Evolutionary conservation across 129 eudicot genomes (phyloP), one percentile per base, ranked within the genome.

Genomic region (Tagetes patula): DNA sequence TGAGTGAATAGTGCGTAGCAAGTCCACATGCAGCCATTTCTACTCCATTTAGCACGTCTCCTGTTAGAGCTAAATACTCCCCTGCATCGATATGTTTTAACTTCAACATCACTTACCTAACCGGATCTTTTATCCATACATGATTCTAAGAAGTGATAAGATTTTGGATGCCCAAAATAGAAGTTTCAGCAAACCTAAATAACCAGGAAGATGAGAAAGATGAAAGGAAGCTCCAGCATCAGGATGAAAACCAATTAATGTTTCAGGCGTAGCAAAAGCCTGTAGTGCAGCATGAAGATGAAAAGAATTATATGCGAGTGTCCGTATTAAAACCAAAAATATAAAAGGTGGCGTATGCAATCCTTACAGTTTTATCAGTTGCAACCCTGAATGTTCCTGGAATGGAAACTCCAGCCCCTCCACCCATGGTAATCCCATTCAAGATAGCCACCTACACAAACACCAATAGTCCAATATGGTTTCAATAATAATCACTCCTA

Each of bases 351-450:
- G 6, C 12, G 54, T 40, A 65, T 32, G 2, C 6, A 67, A 66
- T 54, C 54, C 70, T 66, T 83, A 92, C 96, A 59, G 96, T 92
- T 85, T 87, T 87, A 79, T 92, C 92, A 37, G 98, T 89, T 47
- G 98, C 98, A 83, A 92, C 87, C 55, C 95, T 83, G 76, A 92
- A 92, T 70, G 91, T 85, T 71, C 98, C 91, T 1, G 98, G 96
- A 67, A 92, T 77, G 67, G 98, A 87, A 74, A 92, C 62, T 59
- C 96, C 96, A 70, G 91, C 91, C 46, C 95, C 98, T 64, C 96
- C 98, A 80, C 98, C 98, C 96, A 92, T 89, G 3, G 98, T 92
- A 52, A 89, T 82, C 76, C 98, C 98, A 81, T 89, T 79, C 75
- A 92, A 72, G 65, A 92, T 75, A 73, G 98, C 96, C 75, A 92